A percentile compares a stretch with the other conserved stretches of the same genome.
These are phyloP conservation scores for Tolypocladium sp. DNA, from an alignment of 2,329 filamentous ascomycete species.

Conservation along the genomic window DNA sequence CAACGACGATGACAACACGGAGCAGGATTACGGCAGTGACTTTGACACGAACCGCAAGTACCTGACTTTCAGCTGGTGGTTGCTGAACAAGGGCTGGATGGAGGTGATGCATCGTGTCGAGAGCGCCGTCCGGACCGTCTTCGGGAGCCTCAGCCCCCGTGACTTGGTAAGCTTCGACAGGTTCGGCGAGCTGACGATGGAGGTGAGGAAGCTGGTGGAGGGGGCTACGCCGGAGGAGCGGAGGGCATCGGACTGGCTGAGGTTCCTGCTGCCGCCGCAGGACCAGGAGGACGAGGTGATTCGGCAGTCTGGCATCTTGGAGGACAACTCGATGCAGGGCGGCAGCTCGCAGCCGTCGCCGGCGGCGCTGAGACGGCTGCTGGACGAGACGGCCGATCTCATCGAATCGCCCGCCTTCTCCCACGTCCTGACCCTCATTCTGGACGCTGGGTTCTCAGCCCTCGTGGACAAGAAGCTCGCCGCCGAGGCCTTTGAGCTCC, in stretches of 20 bases:
- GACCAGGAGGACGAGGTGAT: slow-evolving; percentile 79
- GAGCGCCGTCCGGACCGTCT: slow-evolving; percentile 78
- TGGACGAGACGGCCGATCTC: slow-evolving; percentile 93
- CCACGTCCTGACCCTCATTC: slow-evolving; percentile 74
- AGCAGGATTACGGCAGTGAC: slow-evolving; percentile 80
- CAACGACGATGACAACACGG: slow-evolving; percentile 77
- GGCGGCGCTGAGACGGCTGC: slow-evolving; percentile 63
- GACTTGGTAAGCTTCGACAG: slow-evolving; percentile 77
- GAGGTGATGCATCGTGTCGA: slow-evolving; percentile 75
- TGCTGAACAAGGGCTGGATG: slow-evolving; percentile 83
- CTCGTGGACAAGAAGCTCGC: slow-evolving; percentile 78
- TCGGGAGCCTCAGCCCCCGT: slow-evolving; percentile 78
- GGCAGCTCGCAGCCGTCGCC: slow-evolving; percentile 34
- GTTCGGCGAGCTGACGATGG: slow-evolving; percentile 70
- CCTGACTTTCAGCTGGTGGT: slow-evolving; percentile 96
- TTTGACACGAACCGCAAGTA: slow-evolving; percentile 95
- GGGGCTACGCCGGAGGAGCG: slow-evolving; percentile 39
- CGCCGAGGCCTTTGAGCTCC: slow-evolving; percentile 62
- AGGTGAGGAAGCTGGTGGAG: slow-evolving; percentile 80
- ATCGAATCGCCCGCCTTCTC: slow-evolving; percentile 89
- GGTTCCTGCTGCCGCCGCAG: slow-evolving; percentile 70
- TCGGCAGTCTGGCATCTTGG: slow-evolving; percentile 71
- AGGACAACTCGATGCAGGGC: slow-evolving; percentile 30
- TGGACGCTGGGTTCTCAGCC: slow-evolving; percentile 79
- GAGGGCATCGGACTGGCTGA: slow-evolving; percentile 58